These are phyloP conservation scores for Lophiotrema nucula DNA, from an alignment of 495 filamentous ascomycete genomes.

Conservation along the genomic window DNA sequence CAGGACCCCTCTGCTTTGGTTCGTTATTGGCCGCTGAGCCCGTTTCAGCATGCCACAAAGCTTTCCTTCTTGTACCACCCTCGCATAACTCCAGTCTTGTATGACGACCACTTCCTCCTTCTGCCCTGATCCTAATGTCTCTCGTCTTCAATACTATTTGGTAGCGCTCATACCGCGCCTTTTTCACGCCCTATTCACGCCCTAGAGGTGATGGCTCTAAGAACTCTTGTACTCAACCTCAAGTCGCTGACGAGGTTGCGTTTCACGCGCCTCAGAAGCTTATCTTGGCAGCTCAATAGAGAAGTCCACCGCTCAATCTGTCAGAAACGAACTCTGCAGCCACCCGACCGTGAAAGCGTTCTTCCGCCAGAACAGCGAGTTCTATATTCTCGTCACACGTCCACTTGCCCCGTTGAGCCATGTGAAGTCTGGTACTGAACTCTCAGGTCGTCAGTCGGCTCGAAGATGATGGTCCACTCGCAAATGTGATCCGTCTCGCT, in stretches of 20 bases:
- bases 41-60: constrained; percentile 21
- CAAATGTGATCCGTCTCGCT: too few relatives aligned
- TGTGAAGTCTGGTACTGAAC: constrained; percentile 1
- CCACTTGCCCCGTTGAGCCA: constrained; percentile 7
- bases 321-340: constrained; percentile 12
- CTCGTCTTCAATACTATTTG: constrained; percentile 7
- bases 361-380: constrained; percentile 9
- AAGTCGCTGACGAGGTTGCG: constrained; percentile 10
- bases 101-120: constrained; percentile 1
- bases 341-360: constrained; percentile 12
- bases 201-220: too few relatives aligned
- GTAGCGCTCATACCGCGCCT: constrained; percentile 16
- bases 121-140: constrained; percentile 9
- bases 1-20: neutral
- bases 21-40: constrained; percentile 14
- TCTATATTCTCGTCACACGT: constrained; percentile 17
- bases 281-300: constrained; percentile 25
- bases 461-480: too few relatives aligned
- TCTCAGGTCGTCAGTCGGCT: too few relatives aligned
- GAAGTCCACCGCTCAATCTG: constrained; percentile 9
- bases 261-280: constrained; percentile 11
- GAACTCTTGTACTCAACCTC: too few relatives aligned
- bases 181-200: neutral
- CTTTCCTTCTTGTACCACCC: constrained; percentile 27
- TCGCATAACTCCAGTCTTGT: constrained; percentile 1